Evolutionary conservation across 805 yeast genomes (phyloP).

Genomic region (Metschnikowia noctiluminum): DNA sequence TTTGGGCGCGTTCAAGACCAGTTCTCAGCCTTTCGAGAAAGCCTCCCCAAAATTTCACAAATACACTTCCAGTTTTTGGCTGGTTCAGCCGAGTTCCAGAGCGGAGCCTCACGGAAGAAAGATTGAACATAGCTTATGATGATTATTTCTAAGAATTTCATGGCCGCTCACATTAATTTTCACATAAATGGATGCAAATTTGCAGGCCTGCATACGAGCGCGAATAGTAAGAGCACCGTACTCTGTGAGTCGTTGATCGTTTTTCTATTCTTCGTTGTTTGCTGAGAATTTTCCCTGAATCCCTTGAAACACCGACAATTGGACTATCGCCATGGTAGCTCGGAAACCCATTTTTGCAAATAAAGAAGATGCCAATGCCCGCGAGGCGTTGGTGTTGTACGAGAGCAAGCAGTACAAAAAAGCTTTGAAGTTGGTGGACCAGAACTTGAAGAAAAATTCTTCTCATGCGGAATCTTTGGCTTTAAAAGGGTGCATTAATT

Average conservation of each 20-base stretch:
- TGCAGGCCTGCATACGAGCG: conserved; percentile 1
- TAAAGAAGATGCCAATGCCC: conserved; percentile 75
- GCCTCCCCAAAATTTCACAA: no score
- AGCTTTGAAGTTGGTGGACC: conserved; percentile 71
- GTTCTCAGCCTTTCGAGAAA: no score
- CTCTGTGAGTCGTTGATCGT: neutral
- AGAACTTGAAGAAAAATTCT: conserved; percentile 70
- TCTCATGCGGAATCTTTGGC: conserved; percentile 79
- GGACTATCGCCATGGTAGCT: conserved; percentile 5
- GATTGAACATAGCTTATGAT: no score
- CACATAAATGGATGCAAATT: neutral
- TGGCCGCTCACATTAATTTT: no score
- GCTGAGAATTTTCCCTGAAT: no score
- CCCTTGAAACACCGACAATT: neutral
- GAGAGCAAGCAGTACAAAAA: conserved; percentile 87
- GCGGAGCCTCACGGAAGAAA: no score
- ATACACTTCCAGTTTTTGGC: no score
- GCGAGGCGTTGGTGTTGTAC: conserved; percentile 77
- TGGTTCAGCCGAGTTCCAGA: no score
- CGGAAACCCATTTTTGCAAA: conserved; percentile 33
- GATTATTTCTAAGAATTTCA: no score
- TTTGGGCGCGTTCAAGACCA: no score
- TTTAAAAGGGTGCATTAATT: conserved; percentile 72
- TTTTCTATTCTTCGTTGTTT: neutral
- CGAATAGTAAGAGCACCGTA: neutral